phyloP scores from a whole-genome alignment of 495 filamentous ascomycete species.

The Penicillium diatomitis region DNA sequence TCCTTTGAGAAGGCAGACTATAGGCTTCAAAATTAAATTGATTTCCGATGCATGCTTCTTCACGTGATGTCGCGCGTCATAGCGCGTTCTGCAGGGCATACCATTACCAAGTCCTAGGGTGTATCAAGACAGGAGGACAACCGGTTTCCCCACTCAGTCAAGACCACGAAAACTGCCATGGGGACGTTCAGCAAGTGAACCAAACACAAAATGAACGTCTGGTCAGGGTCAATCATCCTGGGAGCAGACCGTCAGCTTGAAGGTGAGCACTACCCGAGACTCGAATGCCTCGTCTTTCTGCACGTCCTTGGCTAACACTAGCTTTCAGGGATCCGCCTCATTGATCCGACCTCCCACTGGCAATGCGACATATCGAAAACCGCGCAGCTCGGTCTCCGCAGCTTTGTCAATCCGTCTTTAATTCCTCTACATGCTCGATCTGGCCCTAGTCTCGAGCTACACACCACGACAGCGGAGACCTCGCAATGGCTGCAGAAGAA shows the following conservation, averaged over 20 bases:
- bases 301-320: constrained; percentile 8
- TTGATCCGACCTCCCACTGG: constrained; percentile 29
- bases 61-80: constrained; percentile 4
- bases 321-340: constrained; percentile 27
- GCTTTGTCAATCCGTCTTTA: constrained; percentile 37
- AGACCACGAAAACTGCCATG: constrained; percentile 1
- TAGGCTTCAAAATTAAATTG: too few relatives aligned
- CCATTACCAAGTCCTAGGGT: not conserved
- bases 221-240: constrained; percentile 28
- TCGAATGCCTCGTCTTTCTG: not conserved
- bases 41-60: not conserved
- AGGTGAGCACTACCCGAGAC: constrained; percentile 16
- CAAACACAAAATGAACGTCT: constrained; percentile 28
- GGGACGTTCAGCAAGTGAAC: not conserved
- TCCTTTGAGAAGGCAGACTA: too few relatives aligned
- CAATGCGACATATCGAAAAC: constrained; percentile 32
- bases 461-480: constrained; percentile 26
- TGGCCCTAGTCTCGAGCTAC: constrained; percentile 43
- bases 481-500: constrained; percentile 36
- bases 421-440: constrained; percentile 41
- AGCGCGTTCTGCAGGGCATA: not conserved
- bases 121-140: not conserved
- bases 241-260: constrained; percentile 22
- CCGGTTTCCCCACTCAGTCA: constrained; percentile 1
- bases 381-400: constrained; percentile 29